These are phyloP conservation scores for Lecanicillium sp. DNA, from an alignment of 2,329 filamentous ascomycete species.

Conservation along the genomic window DNA sequence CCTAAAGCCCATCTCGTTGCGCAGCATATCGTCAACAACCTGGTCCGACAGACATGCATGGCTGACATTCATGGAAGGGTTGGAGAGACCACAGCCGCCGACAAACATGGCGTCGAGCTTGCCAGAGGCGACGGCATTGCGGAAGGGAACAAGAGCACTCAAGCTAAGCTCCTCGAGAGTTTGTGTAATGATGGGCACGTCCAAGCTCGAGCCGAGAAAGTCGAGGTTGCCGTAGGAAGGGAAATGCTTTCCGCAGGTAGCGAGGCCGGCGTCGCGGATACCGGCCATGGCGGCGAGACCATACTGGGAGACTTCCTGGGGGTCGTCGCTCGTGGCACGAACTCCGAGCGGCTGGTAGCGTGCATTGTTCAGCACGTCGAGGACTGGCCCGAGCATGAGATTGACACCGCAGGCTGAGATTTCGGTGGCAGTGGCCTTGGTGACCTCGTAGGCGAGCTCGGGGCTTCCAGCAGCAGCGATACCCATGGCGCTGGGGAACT, in stretches of 20 bases:
- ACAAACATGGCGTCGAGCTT: constrained; percentile 89
- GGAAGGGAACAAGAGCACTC: constrained; percentile 86
- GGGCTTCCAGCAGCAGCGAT: constrained; percentile 85
- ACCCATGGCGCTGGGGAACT: constrained; percentile 96
- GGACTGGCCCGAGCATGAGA: constrained; percentile 85
- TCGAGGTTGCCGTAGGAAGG: constrained; percentile 94
- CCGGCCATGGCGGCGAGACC: constrained; percentile 87
- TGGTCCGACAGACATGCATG: constrained; percentile 91
- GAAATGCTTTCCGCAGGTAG: constrained; percentile 92
- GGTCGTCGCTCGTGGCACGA: constrained; percentile 83
- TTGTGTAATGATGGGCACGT: constrained; percentile 93
- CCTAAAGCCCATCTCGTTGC: constrained; percentile 83
- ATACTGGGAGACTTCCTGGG: constrained; percentile 90
- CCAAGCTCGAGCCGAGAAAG: constrained; percentile 82
- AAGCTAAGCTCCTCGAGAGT: constrained; percentile 87
- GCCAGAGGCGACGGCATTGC: constrained; percentile 80
- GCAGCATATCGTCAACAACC: constrained; percentile 81
- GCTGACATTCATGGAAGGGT: constrained; percentile 87
- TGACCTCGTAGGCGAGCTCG: constrained; percentile 81
- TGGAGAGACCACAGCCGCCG: constrained; percentile 87
- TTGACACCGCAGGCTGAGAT: constrained; percentile 92
- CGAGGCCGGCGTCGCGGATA: constrained; percentile 84
- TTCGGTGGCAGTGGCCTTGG: constrained; percentile 88
- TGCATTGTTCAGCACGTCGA: constrained; percentile 91
- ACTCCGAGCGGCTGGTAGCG: constrained; percentile 87